phyloP scores from a whole-genome alignment of 2,329 filamentous ascomycete species.

The Penicillium sp. region DNA sequence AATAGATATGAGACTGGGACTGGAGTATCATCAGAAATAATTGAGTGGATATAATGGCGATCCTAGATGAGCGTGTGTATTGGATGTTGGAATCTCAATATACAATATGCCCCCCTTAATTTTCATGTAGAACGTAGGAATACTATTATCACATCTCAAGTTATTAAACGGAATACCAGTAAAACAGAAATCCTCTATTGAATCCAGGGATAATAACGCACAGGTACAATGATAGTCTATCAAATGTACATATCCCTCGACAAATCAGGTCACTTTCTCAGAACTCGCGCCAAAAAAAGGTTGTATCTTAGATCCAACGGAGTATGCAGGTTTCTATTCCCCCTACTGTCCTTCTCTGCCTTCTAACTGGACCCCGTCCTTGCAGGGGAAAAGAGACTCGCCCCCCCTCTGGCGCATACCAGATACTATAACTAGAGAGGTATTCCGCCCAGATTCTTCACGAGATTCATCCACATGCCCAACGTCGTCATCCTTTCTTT shows the following conservation, averaged over 20 bases:
- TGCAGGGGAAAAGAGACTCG: constrained; percentile 15
- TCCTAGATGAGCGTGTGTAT: not conserved
- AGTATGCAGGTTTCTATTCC: constrained; percentile 21
- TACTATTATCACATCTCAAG: not conserved
- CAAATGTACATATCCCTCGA: constrained; percentile 4
- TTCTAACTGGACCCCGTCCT: constrained; percentile 19
- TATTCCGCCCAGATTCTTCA: constrained; percentile 33
- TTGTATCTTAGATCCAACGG: constrained; percentile 25
- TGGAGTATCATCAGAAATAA: constrained; percentile 19
- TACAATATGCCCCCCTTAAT: no score
- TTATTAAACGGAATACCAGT: no score
- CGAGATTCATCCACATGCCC: constrained; percentile 34
- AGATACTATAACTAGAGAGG: constrained; percentile 27
- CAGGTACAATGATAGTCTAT: constrained; percentile 9
- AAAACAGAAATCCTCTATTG: not conserved
- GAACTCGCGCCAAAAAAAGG: constrained; percentile 14
- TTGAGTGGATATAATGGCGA: not conserved
- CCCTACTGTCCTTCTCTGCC: constrained; percentile 5
- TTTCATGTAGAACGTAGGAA: not conserved
- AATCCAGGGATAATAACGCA: constrained; percentile 22
- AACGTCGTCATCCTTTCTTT: constrained; percentile 21
- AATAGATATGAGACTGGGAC: constrained; percentile 23
- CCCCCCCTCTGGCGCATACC: constrained; percentile 22
- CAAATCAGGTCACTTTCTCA: constrained; percentile 14
- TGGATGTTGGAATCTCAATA: not conserved